Base-by-base conservation (phyloP, 164 flowering plant species). In the Magnolia sinica region DNA sequence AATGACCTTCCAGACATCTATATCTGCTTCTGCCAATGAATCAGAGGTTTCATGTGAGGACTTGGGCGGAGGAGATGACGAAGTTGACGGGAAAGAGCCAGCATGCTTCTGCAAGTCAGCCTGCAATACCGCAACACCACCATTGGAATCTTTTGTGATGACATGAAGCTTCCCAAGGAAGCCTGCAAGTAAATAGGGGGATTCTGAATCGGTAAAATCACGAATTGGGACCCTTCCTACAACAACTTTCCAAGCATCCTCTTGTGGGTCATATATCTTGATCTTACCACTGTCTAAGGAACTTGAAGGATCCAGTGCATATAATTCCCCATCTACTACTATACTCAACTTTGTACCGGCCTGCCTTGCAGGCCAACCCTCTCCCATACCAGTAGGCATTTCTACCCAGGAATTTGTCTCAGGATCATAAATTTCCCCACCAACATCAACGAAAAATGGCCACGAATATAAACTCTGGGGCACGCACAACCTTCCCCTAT, bases 301-400 rank as follows among this genome's bases (percentile, higher is more conserved):
- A 78, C 89, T 91, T 9, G 97, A 91, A 52, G 93, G 96, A 83
- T 94, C 98, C 75, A 94, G 78, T 7, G 95, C 94, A 87, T 92
- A 95, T 72, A 95, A 74, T 27, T 93, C 94, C 18, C 87, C 94
- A 55, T 93, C 92, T 9, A 95, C 92, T 20, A 89, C 88, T n/a
- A 86, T 93, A 80, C 98, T 91, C 78, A 92, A 80, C 76, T 95
- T 95, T 1, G 97, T 90, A 14, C 93, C 95, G 8, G 98, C 98
- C 74, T 95, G 97, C 85, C 84, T 87, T 13, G 96, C 98, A 68
- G 98, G 98, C 98, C 98, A 95, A 73, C 97, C 97, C 78, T 95
- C 96, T 64, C 97, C 98, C 98, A 93, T 95, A 29, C 98, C 98
- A 63, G 49, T 77, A 29, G 98, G 97, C 98, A 95, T 95, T 78